Base-by-base conservation (phyloP, 805 yeast genomes). In the Nakazawaea ishiwadae region DNA sequence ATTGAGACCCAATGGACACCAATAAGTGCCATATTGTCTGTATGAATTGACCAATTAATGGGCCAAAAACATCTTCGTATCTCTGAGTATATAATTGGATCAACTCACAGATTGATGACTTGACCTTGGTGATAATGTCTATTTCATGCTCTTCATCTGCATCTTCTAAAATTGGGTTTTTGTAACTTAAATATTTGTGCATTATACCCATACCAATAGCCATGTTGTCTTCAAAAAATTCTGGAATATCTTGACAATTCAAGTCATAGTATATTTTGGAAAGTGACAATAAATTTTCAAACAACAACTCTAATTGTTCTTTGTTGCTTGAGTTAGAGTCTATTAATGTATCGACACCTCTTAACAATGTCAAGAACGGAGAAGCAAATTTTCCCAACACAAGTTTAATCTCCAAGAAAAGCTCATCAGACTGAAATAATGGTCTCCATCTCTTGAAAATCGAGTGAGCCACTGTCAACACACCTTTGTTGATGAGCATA, bases 391-490 rank as follows among this genome's bases (percentile, higher is more conserved):
- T 86, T 44, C 79, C 85, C 49, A 93, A 68, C 1, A 93, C 99
- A 56, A 86, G 69, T 56, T 83, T 79, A 56, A 93, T 93, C 58
- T 93, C 99, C 43, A 77, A 58, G 58, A 88, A 90, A 41, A 93
- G 72, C 35, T 81, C 96, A 58, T 95, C 96, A 1, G 96, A 84
- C 52, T 96, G 75, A 58, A 87, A 88, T 42, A 91, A 68, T 1
- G 97, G 96, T 55, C 99, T 76, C 99, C 99, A 93, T 63, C 95
- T 80, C 60, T 84, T 88, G 67, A 91, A 95, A 46, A 93, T 91
- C 1, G 96, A 86, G 60, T 93, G 99, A 4, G 97, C 95, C 16
- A 95, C 98, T 8, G 79, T 74, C 43, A 95, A 66, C 4, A 95
- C 90, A 40, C 96, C 96, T 51, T 81, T 84, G 59, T 89, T 88